Evolutionary conservation across 1,284 basidiomycete genomes (phyloP).

Genomic region (Puccinia polysora): DNA sequence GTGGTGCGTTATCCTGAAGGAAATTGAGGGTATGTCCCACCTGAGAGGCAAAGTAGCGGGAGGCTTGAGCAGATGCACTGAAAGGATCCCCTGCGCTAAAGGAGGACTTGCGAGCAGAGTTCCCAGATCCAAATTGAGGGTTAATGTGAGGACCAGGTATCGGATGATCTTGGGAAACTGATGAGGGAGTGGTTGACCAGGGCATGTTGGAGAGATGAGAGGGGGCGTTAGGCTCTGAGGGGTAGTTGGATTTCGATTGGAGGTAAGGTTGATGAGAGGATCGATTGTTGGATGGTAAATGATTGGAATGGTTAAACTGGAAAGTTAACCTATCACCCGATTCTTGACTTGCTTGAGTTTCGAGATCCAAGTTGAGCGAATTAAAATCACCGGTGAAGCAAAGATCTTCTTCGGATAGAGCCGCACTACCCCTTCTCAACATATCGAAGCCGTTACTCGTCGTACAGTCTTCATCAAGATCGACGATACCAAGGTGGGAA

Average conservation of each 20-base stretch:
- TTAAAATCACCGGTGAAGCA: constrained; percentile 50
- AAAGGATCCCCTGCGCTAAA: constrained; percentile 43
- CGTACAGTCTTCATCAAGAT: not conserved
- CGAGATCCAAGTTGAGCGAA: constrained; percentile 50
- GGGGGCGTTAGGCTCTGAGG: not conserved
- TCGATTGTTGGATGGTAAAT: constrained; percentile 4
- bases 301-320: constrained; percentile 13
- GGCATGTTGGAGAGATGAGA: constrained; percentile 21
- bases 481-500: not conserved
- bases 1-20: not conserved
- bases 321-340: constrained; percentile 1
- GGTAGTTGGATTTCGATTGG: constrained; percentile 6
- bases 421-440: constrained; percentile 46
- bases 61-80: constrained; percentile 42
- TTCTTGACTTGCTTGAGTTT: constrained; percentile 47
- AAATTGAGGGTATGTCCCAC: not conserved
- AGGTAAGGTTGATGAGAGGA: not conserved
- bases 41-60: constrained; percentile 34
- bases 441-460: not conserved
- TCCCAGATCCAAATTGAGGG: not conserved
- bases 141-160: not conserved
- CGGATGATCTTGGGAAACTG: not conserved
- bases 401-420: constrained; percentile 49
- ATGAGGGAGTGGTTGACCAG: not conserved
- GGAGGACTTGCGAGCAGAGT: constrained; percentile 30